phyloP scores from a whole-genome alignment of 2,329 filamentous ascomycete genomes.

The Aureobasidium namibiae region DNA sequence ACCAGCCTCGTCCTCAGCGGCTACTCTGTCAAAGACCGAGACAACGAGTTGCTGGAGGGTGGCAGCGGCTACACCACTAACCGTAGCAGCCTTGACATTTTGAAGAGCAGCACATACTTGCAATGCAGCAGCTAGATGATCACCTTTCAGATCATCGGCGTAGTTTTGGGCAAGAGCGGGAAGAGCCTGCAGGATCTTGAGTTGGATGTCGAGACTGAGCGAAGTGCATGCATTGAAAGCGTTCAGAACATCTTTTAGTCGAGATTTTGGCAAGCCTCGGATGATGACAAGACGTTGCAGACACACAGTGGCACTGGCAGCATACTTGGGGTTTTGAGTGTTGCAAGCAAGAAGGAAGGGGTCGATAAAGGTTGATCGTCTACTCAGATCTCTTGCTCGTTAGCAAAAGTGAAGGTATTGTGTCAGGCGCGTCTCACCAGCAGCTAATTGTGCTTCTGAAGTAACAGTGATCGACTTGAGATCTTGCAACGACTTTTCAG shows the following conservation, averaged over 20 bases:
- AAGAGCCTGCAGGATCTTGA: conserved; percentile 89
- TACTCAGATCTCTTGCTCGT: conserved; percentile 61
- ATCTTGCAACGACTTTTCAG: conserved; percentile 88
- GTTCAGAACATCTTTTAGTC: conserved; percentile 78
- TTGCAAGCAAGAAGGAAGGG: conserved; percentile 91
- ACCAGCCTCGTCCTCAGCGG: conserved; percentile 63
- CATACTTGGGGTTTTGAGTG: conserved; percentile 85
- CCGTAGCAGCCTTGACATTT: conserved; percentile 82
- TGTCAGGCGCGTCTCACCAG: conserved; percentile 42
- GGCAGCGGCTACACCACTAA: conserved; percentile 93
- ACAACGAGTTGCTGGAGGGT: conserved; percentile 91
- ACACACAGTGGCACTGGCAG: conserved; percentile 76
- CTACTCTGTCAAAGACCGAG: conserved; percentile 86
- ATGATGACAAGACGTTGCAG: conserved; percentile 82
- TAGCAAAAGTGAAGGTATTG: conserved; percentile 15
- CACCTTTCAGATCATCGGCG: conserved; percentile 67
- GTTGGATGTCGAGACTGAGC: conserved; percentile 73
- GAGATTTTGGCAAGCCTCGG: conserved; percentile 66
- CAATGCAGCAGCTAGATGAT: conserved; percentile 70
- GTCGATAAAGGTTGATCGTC: conserved; percentile 75
- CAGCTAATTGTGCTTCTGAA: conserved; percentile 67
- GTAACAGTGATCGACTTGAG: conserved; percentile 67
- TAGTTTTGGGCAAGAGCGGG: conserved; percentile 90
- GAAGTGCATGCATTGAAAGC: conserved; percentile 75
- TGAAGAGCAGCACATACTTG: conserved; percentile 91